These are phyloP conservation scores for Pyrenophora graminea DNA, from an alignment of 2,329 filamentous ascomycete genomes.

Conservation along the genomic window DNA sequence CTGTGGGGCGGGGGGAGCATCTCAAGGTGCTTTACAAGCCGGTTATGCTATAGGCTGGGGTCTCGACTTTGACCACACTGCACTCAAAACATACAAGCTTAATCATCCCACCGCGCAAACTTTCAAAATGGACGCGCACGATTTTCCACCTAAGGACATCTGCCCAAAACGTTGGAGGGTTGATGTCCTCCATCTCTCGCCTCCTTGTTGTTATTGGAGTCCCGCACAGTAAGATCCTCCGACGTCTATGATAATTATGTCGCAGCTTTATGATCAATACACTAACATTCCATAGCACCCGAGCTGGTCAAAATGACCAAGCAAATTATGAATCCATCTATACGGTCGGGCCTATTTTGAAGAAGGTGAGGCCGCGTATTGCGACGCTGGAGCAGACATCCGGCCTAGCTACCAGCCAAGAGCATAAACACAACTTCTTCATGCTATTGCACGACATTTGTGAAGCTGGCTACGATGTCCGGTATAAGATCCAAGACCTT, in stretches of 20 bases:
- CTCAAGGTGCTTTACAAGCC: constrained; percentile 25
- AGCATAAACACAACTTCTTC: constrained; percentile 15
- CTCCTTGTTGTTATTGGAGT: constrained; percentile 25
- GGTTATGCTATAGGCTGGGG: constrained; percentile 17
- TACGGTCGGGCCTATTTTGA: constrained; percentile 17
- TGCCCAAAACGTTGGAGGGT: not conserved
- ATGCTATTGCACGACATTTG: constrained; percentile 25
- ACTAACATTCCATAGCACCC: constrained; percentile 16
- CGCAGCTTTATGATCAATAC: too few relatives aligned
- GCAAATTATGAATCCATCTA: constrained; percentile 26
- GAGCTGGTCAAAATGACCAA: constrained; percentile 24
- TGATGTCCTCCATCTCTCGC: constrained; percentile 25
- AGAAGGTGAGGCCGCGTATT: constrained; percentile 20
- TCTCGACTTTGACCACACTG: constrained; percentile 21
- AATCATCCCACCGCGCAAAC: constrained; percentile 17
- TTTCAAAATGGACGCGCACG: constrained; percentile 18
- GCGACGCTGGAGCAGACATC: constrained; percentile 26
- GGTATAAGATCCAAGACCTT: constrained; percentile 27
- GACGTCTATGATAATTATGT: not conserved
- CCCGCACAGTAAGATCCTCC: constrained; percentile 22
- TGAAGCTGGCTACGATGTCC: constrained; percentile 26
- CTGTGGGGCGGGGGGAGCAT: constrained; percentile 31
- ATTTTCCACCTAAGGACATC: constrained; percentile 11
- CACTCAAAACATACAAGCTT: constrained; percentile 16
- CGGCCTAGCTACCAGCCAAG: constrained; percentile 4